Base-by-base conservation (phyloP, 441 rosid genomes). In the Theobroma grandiflorum region DNA sequence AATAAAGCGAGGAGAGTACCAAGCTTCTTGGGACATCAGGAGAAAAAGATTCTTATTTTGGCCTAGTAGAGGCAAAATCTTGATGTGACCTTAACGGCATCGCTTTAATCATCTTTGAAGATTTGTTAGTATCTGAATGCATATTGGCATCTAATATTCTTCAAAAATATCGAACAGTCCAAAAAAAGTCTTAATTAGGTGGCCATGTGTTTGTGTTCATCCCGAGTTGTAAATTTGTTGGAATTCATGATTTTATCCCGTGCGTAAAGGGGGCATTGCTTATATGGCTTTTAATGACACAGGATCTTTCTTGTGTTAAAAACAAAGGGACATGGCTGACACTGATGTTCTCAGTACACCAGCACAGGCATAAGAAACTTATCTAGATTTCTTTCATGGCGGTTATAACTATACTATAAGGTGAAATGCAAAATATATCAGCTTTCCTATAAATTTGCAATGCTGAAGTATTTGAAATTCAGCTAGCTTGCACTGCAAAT, bases 1-100 rank as follows among this genome's bases (percentile, higher is more conserved):
- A 15, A 26, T 16, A 33, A 52, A 53, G 9, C 14, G 0, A 72
- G 31, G 52, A 37, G 38, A 43, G 11, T 31, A 69, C 40, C 58
- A 72, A 72, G 61, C 47, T 72, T 65, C 49, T 18, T 37, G 65
- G 64, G 55, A 73, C 64, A 73, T 73, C 50, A 73, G 65, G 18
- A n/a, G 10, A 58, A 2, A 69, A 69, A 47, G 74, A 47, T 47
- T 22, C 57, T 69, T 69, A 26, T 69, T 37, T 69, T 47, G 11
- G 35, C 35, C 20, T 37, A 42, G 35, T 2, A 31, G 3, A 20
- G 7, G 18, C n/a, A 22, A 40, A 68, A 4, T 6, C 20, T 33
- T 6, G 31, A 26, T 0, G 31, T 26, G 31, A 26, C 31, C 65
- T 14, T 2, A 62, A 26, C n/a, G 33, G 33, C 42, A 62, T 33